Evolutionary conservation across 2,329 filamentous ascomycete species (phyloP), one percentile per base, ranked within the genome.

Genomic region (Knufia fluminis): DNA sequence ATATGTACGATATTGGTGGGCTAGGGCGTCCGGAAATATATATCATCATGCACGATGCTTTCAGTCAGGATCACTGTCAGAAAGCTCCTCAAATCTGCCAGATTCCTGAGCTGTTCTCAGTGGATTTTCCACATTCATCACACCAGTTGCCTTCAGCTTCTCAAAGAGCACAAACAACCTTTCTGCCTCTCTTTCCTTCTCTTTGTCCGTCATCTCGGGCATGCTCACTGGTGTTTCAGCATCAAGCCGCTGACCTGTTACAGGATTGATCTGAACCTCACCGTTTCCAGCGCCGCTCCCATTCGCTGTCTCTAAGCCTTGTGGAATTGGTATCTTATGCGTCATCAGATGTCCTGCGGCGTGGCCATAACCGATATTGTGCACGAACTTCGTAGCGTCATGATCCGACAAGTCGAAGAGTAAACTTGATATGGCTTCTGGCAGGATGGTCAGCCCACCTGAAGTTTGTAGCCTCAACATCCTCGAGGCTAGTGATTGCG

Each of bases 301-400:
- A n/a, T 16, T 44, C 22, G 49, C 48, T 4, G 75, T 72, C 8
- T 80, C 68, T 1, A 81, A 78, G 48, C 75, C 81, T 51, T 81
- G 74, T 0, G 89, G 87, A 19, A 95, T 73, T 0, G 83, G 75
- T 10, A 97, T 80, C 49, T 92, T 86, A 54, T 91, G 85, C 54
- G 85, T 83, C 69, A 90, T 83, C 14, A 98, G 71, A 63, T 92
- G 95, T 0, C 92, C 92, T 0, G 89, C 86, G 0, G 92, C 92
- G 61, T 86, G 95, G 0, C 92, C 92, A 62, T 95, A 98, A 0
- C 92, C 92, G 10, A 98, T 86, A 58, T 96, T 96, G 46, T 86
- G 77, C 0, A 97, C 85, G 61, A 96, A 92, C 24, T 75, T 84
- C 14, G 76, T 77, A 0, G 90, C 79, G 59, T 96, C 82, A 59